Base-by-base conservation (phyloP, 495 filamentous ascomycete genomes). In the Tuber indicum region DNA sequence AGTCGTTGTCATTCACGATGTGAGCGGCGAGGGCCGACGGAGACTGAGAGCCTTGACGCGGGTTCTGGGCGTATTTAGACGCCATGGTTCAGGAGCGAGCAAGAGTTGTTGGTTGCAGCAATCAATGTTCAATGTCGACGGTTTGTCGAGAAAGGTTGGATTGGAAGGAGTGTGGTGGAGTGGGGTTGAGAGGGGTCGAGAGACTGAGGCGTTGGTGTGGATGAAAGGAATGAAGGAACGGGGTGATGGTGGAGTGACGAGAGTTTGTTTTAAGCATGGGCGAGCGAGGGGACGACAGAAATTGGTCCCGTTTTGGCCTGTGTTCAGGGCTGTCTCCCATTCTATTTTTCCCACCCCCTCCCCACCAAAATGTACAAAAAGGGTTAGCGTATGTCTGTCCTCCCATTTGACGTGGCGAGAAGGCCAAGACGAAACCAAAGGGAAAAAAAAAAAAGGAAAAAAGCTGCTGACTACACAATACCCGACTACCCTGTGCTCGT, bases 1-100 rank as follows among this genome's bases (percentile, higher is more conserved):
- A 97, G 82, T 98, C 96, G 71, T 91, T 86, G 75, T 97, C 92
- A 45, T 97, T 83, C 69, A 90, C 86, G 83, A 89, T 84, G 86
- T 91, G 87, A 86, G 96, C 82, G 85, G 89, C 86, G 77, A 9
- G 91, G 90, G 71, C 44, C 70, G 49, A 79, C 43, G 70, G 81
- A 73, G 87, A 83, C 78, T 71, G 72, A 72, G 47, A 75, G 70
- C 45, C 52, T 62, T 69, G 77, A 76, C 71, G 52, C 70, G 78
- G 78, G 52, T 19, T 74, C 42, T 74, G 81, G 72, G 81, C 75
- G 81, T 83, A 82, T 75, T 80, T 74, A 46, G 81, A 76, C 81
- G 79, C 79, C 73, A 69, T 78, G 36, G 41, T 77, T 45, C 70
- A 70, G 70, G 43, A 43, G 69, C 45, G 72, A 72, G 74, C 70